Evolutionary conservation across 768 basidiomycete species (phyloP), one percentile per base, ranked within the genome.

Genomic region (Tylopilus cervinicoccineus): DNA sequence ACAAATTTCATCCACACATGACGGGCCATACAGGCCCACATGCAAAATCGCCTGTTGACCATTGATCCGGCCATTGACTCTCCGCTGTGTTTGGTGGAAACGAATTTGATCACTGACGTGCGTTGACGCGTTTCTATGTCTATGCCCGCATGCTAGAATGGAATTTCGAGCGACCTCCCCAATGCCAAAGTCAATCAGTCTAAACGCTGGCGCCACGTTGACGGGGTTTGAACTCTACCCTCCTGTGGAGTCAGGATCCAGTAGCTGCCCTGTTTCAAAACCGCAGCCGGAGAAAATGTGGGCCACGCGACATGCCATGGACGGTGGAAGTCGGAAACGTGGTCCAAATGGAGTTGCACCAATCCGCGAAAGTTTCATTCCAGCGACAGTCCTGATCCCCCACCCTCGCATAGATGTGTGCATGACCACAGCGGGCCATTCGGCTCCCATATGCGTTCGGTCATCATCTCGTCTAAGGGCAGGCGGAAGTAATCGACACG

Each of bases 311-410:
- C 51, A 19, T 40, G 39, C 36, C 41, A 14, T 41, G 42, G 24
- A 37, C 42, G 38, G 47, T 57, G 45, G 34, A 47, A 38, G 23
- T 44, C 48, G 52, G 58, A 43, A 39, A 34, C 33, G 17, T 22
- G 43, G 33, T 11, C 39, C 33, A 41, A 48, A 53, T 51, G 51
- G 47, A 51, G 51, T 27, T 48, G 19, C 16, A 20, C 19, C 17
- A 22, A 61, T 37, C 60, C 60, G 60, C 60, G 60, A 61, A 63
- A 51, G 51, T 63, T 60, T 50, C 42, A 32, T 20, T 29, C 28
- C 39, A 43, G 45, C 34, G 43, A 38, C 19, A 11, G 3, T 36
- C 44, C 26, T 32, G 36, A 31, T 45, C 41, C 20, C 19, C 17
- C 17, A 8, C 32, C 33, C 31, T 28, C 37, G 36, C 49, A 51